Conservation (phyloP, 192 early-diverging fungal species). For the Phlyctochytrium planicorne region DNA sequence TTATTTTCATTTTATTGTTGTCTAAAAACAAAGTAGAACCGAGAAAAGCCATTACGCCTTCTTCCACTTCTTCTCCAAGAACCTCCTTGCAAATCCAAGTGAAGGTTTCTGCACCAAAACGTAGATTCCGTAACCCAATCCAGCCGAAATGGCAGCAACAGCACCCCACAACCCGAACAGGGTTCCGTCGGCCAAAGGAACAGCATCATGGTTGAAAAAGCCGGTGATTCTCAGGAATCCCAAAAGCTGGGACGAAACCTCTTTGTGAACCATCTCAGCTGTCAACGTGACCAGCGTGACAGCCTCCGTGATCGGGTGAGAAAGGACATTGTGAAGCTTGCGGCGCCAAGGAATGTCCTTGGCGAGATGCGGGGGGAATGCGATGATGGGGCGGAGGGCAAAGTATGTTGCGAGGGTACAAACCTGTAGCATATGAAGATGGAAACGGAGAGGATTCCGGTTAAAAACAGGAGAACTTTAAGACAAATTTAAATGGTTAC, state of each 20-base stretch:
- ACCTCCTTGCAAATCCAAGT: conserved; percentile 3
- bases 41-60: too few species aligned
- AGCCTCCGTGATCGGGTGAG: conserved; percentile 16
- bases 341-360: conserved; percentile 9
- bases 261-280: conserved; percentile 19
- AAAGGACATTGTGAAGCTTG: conserved; percentile 18
- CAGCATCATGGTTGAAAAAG: background rate
- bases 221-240: background rate
- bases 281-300: conserved; percentile 11
- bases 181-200: conserved; percentile 9
- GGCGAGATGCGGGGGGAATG: conserved; percentile 10
- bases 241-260: conserved; percentile 15
- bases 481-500: background rate
- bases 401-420: conserved; percentile 21
- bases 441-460: background rate
- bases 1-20: too few species aligned
- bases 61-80: conserved; percentile 22
- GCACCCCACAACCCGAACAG: conserved; percentile 12
- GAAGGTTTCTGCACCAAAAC: conserved; percentile 14
- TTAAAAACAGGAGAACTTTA: background rate
- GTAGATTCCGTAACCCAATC: conserved; percentile 14
- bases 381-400: conserved; percentile 16
- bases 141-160: conserved; percentile 8
- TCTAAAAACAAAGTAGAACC: too few species aligned
- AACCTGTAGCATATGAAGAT: background rate